Evolutionary conservation across 805 yeast genomes (phyloP).

Genomic region (Schizosaccharomyces osmophilus): DNA sequence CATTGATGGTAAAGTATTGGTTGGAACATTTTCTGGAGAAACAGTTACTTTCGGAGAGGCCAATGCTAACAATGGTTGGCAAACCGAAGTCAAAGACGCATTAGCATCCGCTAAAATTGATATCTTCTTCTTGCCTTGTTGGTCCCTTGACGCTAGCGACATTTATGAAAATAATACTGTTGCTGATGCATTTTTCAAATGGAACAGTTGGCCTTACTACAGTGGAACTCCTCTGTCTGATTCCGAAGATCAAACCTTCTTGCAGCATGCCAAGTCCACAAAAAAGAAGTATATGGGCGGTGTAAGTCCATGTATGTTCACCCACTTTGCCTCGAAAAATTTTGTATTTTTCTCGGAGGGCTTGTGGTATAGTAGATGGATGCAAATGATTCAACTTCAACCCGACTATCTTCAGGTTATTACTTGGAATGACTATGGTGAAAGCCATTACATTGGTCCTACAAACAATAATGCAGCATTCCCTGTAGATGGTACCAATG

Average conservation of each 20-base stretch:
- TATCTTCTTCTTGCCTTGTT: constrained; percentile 3
- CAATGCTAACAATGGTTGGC: not conserved
- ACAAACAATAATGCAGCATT: not conserved
- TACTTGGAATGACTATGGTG: constrained; percentile 5
- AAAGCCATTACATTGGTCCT: constrained; percentile 5
- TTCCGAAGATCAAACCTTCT: not conserved
- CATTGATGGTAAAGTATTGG: not conserved
- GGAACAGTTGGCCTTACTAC: constrained; percentile 5
- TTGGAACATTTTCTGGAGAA: constrained; percentile 1
- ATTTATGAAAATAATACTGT: not conserved
- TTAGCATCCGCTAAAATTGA: not conserved
- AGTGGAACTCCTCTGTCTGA: not conserved
- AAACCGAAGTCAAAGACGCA: not conserved
- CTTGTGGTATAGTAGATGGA: constrained; percentile 3
- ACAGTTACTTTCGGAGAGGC: not conserved
- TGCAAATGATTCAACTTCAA: constrained; percentile 2
- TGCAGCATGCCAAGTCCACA: not conserved
- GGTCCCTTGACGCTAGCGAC: constrained; percentile 2
- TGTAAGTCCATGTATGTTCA: constrained; percentile 3
- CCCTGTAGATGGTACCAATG: not conserved
- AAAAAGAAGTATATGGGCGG: constrained; percentile 4
- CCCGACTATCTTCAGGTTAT: constrained; percentile 4
- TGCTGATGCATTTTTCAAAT: constrained; percentile 4
- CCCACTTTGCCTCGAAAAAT: constrained; percentile 4
- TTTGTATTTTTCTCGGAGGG: constrained; percentile 2